Conservation (phyloP, 139 green algal species). For the Microglena sp. region DNA sequence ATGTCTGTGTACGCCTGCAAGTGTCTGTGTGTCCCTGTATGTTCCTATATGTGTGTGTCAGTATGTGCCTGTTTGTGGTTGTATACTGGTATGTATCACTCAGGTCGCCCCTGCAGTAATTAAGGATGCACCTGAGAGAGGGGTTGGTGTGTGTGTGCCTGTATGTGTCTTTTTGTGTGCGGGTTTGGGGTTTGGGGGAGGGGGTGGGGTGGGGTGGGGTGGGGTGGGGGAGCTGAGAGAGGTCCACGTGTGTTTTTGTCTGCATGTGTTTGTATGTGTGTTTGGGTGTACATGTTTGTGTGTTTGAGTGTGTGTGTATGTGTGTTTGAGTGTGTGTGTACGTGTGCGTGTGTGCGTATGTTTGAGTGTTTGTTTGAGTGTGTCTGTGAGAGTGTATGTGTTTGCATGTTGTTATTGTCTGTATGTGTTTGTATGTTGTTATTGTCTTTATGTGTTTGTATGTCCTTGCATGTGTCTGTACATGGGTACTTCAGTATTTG, state of each 20-base stretch:
- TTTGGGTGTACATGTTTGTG: background rate
- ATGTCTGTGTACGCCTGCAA: background rate
- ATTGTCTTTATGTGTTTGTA: background rate
- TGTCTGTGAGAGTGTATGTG: background rate
- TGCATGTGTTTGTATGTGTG: background rate
- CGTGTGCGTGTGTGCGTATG: background rate
- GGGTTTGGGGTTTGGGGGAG: too few species aligned
- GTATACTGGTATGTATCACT: too few species aligned
- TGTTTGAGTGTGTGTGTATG: background rate
- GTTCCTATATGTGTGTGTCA: background rate
- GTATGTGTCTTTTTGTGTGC: too few species aligned
- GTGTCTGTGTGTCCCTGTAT: background rate
- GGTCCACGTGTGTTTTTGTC: background rate
- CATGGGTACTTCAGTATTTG: background rate
- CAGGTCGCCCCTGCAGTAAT: too few species aligned
- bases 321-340: background rate
- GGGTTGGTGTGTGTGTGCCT: too few species aligned
- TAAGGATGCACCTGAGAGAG: too few species aligned
- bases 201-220: too few species aligned
- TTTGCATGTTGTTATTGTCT: background rate
- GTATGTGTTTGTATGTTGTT: background rate
- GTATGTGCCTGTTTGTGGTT: too few species aligned
- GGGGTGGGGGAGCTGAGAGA: too few species aligned
- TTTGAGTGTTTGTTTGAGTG: background rate
- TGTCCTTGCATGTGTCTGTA: background rate